Evolutionary conservation across 805 yeast genomes (phyloP).

Genomic region (Priceomyces carsonii): DNA sequence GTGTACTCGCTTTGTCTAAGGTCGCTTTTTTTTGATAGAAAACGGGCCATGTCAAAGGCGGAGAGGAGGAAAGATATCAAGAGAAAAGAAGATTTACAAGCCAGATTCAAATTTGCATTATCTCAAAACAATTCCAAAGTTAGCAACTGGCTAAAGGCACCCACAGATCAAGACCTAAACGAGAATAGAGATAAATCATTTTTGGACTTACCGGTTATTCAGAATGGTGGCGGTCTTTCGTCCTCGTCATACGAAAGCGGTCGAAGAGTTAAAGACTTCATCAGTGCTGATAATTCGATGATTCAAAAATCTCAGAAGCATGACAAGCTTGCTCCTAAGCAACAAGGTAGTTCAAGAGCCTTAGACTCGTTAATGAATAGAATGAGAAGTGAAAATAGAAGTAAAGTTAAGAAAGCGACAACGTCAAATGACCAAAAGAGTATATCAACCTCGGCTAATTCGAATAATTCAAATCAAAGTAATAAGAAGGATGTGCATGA

Average conservation of each 20-base stretch:
- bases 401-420: constrained; percentile 8
- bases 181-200: constrained; percentile 18
- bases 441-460: too few relatives aligned
- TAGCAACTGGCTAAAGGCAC: constrained; percentile 36
- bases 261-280: constrained; percentile 29
- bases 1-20: too few relatives aligned
- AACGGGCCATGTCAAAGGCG: too few relatives aligned
- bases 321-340: neutral
- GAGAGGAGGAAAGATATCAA: constrained; percentile 44
- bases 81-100: constrained; percentile 47
- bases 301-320: constrained; percentile 3
- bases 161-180: constrained; percentile 3
- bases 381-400: constrained; percentile 28
- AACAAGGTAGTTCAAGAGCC: constrained; percentile 26
- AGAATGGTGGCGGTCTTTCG: constrained; percentile 30
- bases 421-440: neutral
- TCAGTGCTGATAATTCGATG: constrained; percentile 15
- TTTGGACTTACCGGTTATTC: constrained; percentile 35
- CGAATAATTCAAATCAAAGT: too few relatives aligned
- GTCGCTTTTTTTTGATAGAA: too few relatives aligned
- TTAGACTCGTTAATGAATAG: constrained; percentile 40
- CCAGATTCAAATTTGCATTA: constrained; percentile 46
- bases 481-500: constrained; percentile 4
- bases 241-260: constrained; percentile 11
- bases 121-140: constrained; percentile 35